A percentile compares a stretch with the other conserved stretches of the same genome.
phyloP scores from a whole-genome alignment of 345 rosid genomes.

The Rhizophora mangle region DNA sequence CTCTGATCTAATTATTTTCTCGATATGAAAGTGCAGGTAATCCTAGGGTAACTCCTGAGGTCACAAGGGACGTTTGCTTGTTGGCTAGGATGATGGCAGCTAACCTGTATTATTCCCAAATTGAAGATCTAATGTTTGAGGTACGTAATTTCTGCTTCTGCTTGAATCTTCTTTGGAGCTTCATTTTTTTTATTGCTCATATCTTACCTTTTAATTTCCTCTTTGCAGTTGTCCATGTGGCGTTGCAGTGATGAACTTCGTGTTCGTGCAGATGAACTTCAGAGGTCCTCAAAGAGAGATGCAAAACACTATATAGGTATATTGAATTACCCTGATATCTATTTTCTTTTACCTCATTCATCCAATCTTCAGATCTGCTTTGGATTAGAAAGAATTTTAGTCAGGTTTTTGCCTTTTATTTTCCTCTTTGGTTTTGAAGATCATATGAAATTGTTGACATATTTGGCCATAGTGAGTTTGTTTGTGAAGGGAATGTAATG shows the following conservation, averaged over 20 bases:
- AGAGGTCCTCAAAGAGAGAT: constrained; percentile 71
- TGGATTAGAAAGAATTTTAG: no score
- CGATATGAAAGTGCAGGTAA: constrained; percentile 48
- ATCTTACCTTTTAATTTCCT: neutral
- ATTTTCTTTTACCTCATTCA: no score
- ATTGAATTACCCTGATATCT: neutral
- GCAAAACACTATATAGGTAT: constrained; percentile 97
- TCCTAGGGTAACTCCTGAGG: constrained; percentile 98
- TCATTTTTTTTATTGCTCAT: neutral
- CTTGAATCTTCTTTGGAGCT: neutral
- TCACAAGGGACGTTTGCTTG: constrained; percentile 97
- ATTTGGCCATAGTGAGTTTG: no score
- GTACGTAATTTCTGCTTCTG: neutral
- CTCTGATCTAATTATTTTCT: neutral
- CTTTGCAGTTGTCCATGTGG: constrained; percentile 94
- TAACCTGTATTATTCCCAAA: constrained; percentile 80
- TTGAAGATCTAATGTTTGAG: constrained; percentile 65
- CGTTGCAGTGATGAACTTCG: constrained; percentile 97
- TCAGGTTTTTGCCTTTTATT: no score
- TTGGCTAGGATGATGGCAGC: constrained; percentile 99
- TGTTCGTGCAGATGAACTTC: constrained; percentile 64
- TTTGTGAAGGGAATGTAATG: no score
- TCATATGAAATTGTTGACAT: no score
- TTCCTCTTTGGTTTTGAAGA: no score
- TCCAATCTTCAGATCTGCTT: no score